A percentile compares a stretch with the other conserved stretches of the same genome.
These are phyloP conservation scores for Neostapfia colusana DNA, from an alignment of 176 grass and related monocot species.

Conservation along the genomic window DNA sequence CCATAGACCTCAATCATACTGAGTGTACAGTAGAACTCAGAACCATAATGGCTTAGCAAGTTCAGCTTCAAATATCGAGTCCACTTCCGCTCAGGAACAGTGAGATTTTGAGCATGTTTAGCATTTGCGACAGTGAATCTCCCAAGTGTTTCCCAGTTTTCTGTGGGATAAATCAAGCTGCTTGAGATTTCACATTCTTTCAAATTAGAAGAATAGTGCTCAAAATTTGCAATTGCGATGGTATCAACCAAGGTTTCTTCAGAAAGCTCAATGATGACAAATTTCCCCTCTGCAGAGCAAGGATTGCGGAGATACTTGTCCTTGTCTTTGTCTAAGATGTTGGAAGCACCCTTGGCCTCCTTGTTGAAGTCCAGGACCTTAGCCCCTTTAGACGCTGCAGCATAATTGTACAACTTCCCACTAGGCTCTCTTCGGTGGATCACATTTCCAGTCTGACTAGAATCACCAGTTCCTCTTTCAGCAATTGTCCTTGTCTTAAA, in stretches of 20 bases:
- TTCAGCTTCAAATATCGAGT: conserved; percentile 85
- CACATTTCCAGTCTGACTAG: conserved; percentile 54
- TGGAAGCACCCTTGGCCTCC: conserved; percentile 93
- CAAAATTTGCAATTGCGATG: conserved; percentile 87
- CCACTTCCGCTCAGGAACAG: conserved; percentile 80
- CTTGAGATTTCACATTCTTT: conserved; percentile 82
- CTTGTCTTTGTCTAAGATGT: conserved; percentile 94
- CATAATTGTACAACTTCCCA: conserved; percentile 94
- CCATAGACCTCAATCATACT: conserved; percentile 92
- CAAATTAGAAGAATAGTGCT: conserved; percentile 90
- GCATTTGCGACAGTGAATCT: conserved; percentile 72
- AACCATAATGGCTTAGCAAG: conserved; percentile 88
- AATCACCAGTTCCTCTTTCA: conserved; percentile 55
- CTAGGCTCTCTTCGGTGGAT: conserved; percentile 83
- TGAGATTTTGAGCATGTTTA: conserved; percentile 72
- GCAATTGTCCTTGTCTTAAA: conserved; percentile 78
- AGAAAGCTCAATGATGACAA: conserved; percentile 87
- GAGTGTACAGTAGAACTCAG: conserved; percentile 90
- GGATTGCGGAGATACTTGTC: conserved; percentile 97
- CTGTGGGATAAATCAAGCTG: conserved; percentile 81
- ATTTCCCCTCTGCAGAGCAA: conserved; percentile 89
- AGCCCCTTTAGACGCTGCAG: conserved; percentile 75
- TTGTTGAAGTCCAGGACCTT: conserved; percentile 88
- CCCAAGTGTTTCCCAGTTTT: conserved; percentile 77
- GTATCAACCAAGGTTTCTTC: conserved; percentile 96